Percentiles rank a stretch among this genome's conserved stretches.
These are phyloP conservation scores for Rubia tinctorum DNA, from an alignment of 305 asterid genomes.

Conservation along the genomic window DNA sequence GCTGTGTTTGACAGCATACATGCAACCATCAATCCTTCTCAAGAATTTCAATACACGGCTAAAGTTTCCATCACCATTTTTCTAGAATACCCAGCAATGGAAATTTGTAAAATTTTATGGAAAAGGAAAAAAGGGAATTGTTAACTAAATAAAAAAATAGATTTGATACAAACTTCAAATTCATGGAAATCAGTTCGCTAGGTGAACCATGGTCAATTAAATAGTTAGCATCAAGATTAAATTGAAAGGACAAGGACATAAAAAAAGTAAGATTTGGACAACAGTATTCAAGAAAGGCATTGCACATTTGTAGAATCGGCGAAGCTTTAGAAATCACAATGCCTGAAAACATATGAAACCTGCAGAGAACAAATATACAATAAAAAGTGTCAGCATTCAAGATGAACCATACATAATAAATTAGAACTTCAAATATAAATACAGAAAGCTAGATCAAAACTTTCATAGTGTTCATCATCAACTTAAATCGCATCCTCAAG, in stretches of 20 bases:
- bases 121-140: neutral
- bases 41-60: conserved; percentile 77
- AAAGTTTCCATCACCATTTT: conserved; percentile 91
- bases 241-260: conserved; percentile 17
- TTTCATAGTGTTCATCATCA: too few species aligned
- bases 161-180: conserved; percentile 49
- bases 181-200: conserved; percentile 21
- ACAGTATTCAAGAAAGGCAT: too few species aligned
- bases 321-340: too few species aligned
- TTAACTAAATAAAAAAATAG: neutral
- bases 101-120: conserved; percentile 2
- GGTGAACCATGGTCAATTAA: conserved; percentile 36
- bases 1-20: conserved; percentile 89
- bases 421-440: too few species aligned
- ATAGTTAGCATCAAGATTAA: conserved; percentile 34
- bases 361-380: too few species aligned
- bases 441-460: too few species aligned
- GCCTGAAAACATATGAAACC: too few species aligned
- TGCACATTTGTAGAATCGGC: too few species aligned
- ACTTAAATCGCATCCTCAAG: too few species aligned
- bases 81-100: conserved; percentile 38
- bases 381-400: too few species aligned
- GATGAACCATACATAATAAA: too few species aligned
- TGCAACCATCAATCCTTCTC: conserved; percentile 89
- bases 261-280: conserved; percentile 12